Evolutionary conservation across 495 filamentous ascomycete species (phyloP), one percentile per base, ranked within the genome.

Genomic region (Trichocladium uniseriatum): DNA sequence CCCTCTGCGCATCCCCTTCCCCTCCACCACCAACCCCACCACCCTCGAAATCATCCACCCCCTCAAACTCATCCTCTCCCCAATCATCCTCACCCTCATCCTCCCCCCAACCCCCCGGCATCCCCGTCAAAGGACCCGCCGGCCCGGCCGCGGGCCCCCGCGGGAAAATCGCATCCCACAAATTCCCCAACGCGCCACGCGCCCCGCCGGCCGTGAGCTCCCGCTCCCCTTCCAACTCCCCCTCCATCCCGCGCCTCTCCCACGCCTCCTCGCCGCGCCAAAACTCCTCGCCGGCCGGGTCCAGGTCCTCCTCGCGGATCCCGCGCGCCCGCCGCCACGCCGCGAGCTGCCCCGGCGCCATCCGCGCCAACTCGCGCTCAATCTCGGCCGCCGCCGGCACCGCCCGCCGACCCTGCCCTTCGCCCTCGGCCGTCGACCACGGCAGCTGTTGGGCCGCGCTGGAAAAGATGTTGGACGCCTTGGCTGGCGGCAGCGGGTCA

Each of bases 401-500:
- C 22, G 13, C n/a, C 5, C n/a, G 9, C 19, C 2, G 5, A 10
- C 13, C 9, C 5, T 32, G 10, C 19, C n/a, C n/a, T n/a, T n/a
- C n/a, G n/a, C n/a, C n/a, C n/a, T 34, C 38, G 4, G 9, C 15
- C 20, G 11, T 13, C 20, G 8, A 6, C 63, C 63, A 74, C 11
- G 68, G 68, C 29, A 51, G 47, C 49, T 48, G 47, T 50, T 64
- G 68, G n/a, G 54, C 59, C n/a, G 52, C 54, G 56, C 60, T 66
- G 5, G 67, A 75, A 43, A 73, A 78, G 14, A 72, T 56, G 29
- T 78, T 79, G 18, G 67, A 43, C 0, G 66, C 65, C 19, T 40
- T 32, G 3, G 53, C 24, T 28, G 86, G 86, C 31, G 86, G 81
- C 8, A 89, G 67, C 9, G 83, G 86, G 60, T 90, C 86, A 18